Evolutionary conservation across 371 early-diverging fungal species (phyloP).

Genomic region (Nematocida sp.): DNA sequence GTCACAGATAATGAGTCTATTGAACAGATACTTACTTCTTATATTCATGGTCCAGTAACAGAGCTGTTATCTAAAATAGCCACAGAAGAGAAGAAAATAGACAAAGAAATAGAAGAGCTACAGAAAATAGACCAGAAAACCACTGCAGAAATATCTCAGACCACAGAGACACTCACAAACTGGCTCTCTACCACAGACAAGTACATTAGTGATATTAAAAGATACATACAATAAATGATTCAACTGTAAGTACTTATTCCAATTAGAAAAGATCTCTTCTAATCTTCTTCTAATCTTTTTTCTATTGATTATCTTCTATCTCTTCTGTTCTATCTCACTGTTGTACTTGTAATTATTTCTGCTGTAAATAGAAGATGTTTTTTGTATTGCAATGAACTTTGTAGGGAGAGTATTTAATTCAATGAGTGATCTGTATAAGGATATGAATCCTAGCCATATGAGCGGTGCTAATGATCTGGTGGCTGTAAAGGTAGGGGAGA

Average conservation of each 20-base stretch:
- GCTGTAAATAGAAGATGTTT: slow-evolving; percentile 36
- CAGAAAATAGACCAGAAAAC: slow-evolving; percentile 24
- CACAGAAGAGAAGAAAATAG: neutral
- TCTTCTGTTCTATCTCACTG: no score
- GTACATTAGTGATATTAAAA: slow-evolving; percentile 15
- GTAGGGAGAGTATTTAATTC: slow-evolving; percentile 67
- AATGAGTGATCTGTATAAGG: slow-evolving; percentile 82
- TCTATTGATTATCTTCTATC: no score
- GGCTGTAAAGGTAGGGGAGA: slow-evolving; percentile 77
- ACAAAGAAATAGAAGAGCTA: slow-evolving; percentile 1
- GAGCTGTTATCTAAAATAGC: neutral
- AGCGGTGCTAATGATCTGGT: slow-evolving; percentile 95
- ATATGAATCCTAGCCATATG: slow-evolving; percentile 88
- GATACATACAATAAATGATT: slow-evolving; percentile 48
- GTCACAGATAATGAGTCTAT: slow-evolving; percentile 1
- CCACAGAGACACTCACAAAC: neutral
- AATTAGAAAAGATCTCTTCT: no score
- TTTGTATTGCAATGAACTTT: slow-evolving; percentile 58
- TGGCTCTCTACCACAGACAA: neutral
- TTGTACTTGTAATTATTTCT: no score
- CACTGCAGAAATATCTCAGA: no score
- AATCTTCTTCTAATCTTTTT: no score
- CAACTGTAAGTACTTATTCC: no score
- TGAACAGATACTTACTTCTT: slow-evolving; percentile 8
- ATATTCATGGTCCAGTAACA: neutral